Conservation (phyloP, 2,329 filamentous ascomycete species). For the Atkinsonella hypoxylon region DNA sequence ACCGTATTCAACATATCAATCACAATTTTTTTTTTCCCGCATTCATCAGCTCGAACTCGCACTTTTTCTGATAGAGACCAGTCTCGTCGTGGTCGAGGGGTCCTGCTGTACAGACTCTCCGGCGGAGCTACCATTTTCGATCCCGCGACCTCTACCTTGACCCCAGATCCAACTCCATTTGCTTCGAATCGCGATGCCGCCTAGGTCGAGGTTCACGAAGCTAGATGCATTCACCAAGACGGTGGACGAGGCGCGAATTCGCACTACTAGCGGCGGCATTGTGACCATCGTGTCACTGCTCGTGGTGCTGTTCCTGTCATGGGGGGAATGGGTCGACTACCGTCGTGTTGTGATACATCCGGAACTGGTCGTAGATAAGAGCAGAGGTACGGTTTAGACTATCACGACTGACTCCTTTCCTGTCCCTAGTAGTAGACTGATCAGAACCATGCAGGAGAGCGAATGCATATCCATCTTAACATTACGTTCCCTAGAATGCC, state of each 20-base stretch:
- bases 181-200: constrained; percentile 49
- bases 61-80: not conserved
- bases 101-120: not conserved
- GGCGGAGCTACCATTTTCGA: not conserved
- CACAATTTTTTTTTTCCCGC: not conserved
- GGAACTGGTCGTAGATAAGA: constrained; percentile 92
- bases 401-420: not conserved
- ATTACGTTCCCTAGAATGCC: constrained; percentile 89
- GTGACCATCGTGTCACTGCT: constrained; percentile 87
- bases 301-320: constrained; percentile 76
- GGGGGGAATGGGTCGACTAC: constrained; percentile 96
- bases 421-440: constrained; percentile 11
- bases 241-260: constrained; percentile 91
- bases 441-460: constrained; percentile 51
- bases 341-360: constrained; percentile 74
- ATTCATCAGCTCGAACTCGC: not conserved
- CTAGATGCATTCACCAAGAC: constrained; percentile 99
- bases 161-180: not conserved
- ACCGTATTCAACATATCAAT: not conserved
- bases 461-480: constrained; percentile 98
- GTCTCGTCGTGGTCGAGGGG: constrained; percentile 1
- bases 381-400: constrained; percentile 52
- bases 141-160: not conserved
- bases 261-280: constrained; percentile 89
- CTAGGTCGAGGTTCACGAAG: constrained; percentile 88